Evolutionary conservation across 2,329 filamentous ascomycete species (phyloP).

Genomic region (Pseudocercospora vitis): DNA sequence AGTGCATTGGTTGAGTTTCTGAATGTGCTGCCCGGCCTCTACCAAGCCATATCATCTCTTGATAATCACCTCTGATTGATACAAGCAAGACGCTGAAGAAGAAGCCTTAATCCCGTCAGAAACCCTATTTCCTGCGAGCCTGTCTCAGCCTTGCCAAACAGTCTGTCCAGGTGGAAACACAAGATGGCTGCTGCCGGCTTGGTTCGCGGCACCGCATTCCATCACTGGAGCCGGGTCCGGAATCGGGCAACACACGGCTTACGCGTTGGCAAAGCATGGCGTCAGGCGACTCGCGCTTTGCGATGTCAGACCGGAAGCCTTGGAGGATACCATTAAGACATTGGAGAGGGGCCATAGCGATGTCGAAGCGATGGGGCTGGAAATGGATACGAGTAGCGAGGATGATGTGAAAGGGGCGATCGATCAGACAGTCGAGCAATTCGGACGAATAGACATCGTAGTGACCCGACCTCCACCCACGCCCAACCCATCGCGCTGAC

Average conservation of each 20-base stretch:
- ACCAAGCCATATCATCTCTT: too few relatives aligned
- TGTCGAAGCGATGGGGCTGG: slow-evolving; percentile 19
- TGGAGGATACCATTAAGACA: slow-evolving; percentile 15
- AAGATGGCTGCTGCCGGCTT: too few relatives aligned
- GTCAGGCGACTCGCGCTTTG: slow-evolving; percentile 22
- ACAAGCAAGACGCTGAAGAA: too few relatives aligned
- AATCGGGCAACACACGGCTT: slow-evolving; percentile 25
- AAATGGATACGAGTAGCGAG: slow-evolving; percentile 22
- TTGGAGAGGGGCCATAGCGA: slow-evolving; percentile 9
- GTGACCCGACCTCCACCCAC: too few relatives aligned
- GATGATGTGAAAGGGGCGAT: slow-evolving; percentile 37
- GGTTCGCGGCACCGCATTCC: slow-evolving; percentile 17
- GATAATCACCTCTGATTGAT: too few relatives aligned
- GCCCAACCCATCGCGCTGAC: too few relatives aligned
- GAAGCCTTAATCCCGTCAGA: too few relatives aligned
- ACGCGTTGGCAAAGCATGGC: slow-evolving; percentile 26
- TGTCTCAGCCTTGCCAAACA: slow-evolving; percentile 3
- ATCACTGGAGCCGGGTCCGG: slow-evolving; percentile 28
- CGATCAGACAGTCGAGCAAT: slow-evolving; percentile 46
- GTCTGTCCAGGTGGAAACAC: neutral
- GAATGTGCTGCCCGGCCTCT: too few relatives aligned
- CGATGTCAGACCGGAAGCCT: slow-evolving; percentile 18
- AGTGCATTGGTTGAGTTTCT: too few relatives aligned
- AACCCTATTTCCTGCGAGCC: neutral
- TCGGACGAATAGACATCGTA: slow-evolving; percentile 57